A percentile compares a stretch with the other conserved stretches of the same genome.
These are phyloP conservation scores for Hypoxylon rickii DNA, from an alignment of 495 filamentous ascomycete species.

Conservation along the genomic window DNA sequence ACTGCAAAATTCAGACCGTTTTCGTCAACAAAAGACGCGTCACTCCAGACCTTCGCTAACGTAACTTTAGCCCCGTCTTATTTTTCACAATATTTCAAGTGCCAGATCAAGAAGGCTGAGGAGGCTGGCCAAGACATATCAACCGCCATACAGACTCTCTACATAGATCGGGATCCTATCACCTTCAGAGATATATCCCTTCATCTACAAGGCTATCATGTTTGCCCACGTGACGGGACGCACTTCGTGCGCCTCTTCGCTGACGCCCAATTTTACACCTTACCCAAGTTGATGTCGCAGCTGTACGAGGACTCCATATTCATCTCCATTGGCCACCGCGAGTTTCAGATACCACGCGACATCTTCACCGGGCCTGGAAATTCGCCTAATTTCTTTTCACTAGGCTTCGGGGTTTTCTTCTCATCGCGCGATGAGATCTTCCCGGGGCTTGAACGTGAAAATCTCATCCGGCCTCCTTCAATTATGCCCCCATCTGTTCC, in stretches of 20 bases:
- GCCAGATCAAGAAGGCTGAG: slow-evolving; percentile 69
- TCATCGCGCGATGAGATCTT: slow-evolving; percentile 78
- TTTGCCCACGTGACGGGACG: slow-evolving; percentile 77
- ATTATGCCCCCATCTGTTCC: slow-evolving; percentile 83
- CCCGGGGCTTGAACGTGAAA: slow-evolving; percentile 78
- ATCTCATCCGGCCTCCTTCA: slow-evolving; percentile 86
- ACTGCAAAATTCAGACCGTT: neutral
- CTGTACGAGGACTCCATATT: slow-evolving; percentile 94
- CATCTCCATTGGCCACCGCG: slow-evolving; percentile 80
- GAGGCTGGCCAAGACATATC: slow-evolving; percentile 58
- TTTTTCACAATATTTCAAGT: slow-evolving; percentile 92
- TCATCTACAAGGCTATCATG: slow-evolving; percentile 93
- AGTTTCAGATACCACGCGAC: slow-evolving; percentile 90
- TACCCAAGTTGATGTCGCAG: slow-evolving; percentile 88
- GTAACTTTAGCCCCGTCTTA: slow-evolving; percentile 80
- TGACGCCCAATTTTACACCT: slow-evolving; percentile 93
- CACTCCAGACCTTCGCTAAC: slow-evolving; percentile 20
- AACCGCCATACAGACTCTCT: slow-evolving; percentile 67
- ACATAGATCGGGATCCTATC: slow-evolving; percentile 91
- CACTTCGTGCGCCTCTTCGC: slow-evolving; percentile 93
- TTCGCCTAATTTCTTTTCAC: slow-evolving; percentile 91
- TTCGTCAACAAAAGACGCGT: slow-evolving; percentile 1
- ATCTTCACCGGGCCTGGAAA: slow-evolving; percentile 85
- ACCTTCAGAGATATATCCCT: slow-evolving; percentile 89
- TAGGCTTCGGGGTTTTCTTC: slow-evolving; percentile 92